Percentiles rank a stretch among this genome's conserved stretches.
Evolutionary conservation across 75 land plant genomes (phyloP).

Genomic region (Pseudotsuga menziesii): DNA sequence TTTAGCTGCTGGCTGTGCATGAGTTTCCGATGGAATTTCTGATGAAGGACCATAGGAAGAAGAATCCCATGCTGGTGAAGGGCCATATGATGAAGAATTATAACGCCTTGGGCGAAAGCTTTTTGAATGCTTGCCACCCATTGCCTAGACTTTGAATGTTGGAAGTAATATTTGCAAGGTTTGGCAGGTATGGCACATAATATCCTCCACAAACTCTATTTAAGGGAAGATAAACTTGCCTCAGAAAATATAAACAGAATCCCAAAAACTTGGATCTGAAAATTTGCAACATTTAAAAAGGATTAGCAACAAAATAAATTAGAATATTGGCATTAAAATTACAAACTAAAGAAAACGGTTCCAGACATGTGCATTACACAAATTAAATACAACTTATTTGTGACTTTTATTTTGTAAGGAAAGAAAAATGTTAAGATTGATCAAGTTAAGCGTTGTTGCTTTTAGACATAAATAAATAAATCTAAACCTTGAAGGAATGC

Average conservation of each 20-base stretch:
- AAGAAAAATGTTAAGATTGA: not conserved
- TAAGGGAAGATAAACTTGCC: not conserved
- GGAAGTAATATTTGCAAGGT: not conserved
- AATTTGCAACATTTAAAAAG: not conserved
- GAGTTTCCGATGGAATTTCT: not conserved
- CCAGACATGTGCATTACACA: not conserved
- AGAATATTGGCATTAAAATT: not conserved
- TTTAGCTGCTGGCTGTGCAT: not conserved
- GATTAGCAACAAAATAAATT: not conserved
- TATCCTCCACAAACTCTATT: slow-evolving; percentile 2
- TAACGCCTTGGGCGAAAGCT: not conserved
- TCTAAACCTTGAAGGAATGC: not conserved
- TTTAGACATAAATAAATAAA: not conserved
- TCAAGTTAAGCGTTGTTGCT: not conserved
- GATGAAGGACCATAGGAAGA: not conserved
- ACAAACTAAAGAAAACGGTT: not conserved
- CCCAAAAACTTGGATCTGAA: not conserved
- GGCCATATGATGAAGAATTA: not conserved
- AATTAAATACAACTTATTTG: not conserved
- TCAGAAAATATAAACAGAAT: slow-evolving; percentile 2
- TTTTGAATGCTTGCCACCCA: slow-evolving; percentile 10
- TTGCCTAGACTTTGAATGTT: not conserved
- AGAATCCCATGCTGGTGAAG: not conserved
- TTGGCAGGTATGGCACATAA: slow-evolving; percentile 4
- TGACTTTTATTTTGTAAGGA: too few species aligned